phyloP scores from a whole-genome alignment of 176 grass and related monocot species.

The Oryza meridionalis region DNA sequence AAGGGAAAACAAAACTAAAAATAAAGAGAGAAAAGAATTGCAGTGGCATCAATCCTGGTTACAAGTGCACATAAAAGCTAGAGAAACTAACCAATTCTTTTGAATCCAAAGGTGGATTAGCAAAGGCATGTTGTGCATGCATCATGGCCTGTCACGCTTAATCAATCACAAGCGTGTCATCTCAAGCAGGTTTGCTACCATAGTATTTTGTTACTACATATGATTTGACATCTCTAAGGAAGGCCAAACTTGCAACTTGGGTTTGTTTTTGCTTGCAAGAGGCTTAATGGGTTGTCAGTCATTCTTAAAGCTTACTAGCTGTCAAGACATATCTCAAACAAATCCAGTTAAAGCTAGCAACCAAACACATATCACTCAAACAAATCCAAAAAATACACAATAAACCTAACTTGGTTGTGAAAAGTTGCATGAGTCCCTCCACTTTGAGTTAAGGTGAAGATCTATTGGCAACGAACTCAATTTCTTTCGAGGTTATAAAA shows the following conservation, averaged over 20 bases:
- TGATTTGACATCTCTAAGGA: neutral
- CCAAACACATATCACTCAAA: neutral
- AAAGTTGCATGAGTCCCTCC: neutral
- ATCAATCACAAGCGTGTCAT: conserved; percentile 26
- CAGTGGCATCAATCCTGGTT: conserved; percentile 31
- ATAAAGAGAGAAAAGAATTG: neutral
- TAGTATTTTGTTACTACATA: neutral
- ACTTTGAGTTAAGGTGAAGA: neutral
- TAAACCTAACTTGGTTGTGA: neutral
- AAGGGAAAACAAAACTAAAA: neutral
- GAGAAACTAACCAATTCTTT: neutral
- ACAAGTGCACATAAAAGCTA: conserved; percentile 6
- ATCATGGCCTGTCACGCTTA: conserved; percentile 29
- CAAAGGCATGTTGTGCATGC: conserved; percentile 25
- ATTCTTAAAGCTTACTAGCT: neutral
- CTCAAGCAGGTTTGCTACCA: neutral
- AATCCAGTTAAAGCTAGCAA: neutral
- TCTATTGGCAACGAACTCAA: neutral
- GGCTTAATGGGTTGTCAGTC: neutral
- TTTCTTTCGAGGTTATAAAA: neutral
- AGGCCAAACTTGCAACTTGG: neutral
- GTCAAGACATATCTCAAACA: neutral
- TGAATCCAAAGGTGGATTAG: conserved; percentile 37
- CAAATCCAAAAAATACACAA: neutral
- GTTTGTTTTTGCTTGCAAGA: neutral